Percentiles rank a stretch among this genome's conserved stretches.
These are phyloP conservation scores for Podila horticola DNA, from an alignment of 192 early-diverging fungal genomes.

Conservation along the genomic window DNA sequence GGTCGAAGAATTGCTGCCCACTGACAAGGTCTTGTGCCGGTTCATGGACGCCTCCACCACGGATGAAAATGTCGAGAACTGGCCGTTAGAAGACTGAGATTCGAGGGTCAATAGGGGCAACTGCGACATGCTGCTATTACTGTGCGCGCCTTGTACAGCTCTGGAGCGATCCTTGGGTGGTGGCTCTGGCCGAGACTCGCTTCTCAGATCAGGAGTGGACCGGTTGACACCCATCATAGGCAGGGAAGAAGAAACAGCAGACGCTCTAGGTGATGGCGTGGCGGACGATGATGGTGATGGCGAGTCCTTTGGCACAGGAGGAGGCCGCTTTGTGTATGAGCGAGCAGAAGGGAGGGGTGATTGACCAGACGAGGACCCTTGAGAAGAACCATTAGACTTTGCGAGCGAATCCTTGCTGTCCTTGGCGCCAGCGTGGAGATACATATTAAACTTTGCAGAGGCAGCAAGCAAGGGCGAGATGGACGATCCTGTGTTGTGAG, in stretches of 20 bases:
- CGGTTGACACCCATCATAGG: constrained; percentile 7
- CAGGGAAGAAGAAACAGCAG: constrained; percentile 3
- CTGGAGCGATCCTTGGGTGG: constrained; percentile 33
- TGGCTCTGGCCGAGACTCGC: constrained; percentile 24
- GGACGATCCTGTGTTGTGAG: not conserved
- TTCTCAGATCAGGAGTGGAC: constrained; percentile 5
- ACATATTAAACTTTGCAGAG: constrained; percentile 34
- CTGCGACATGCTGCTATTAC: constrained; percentile 11
- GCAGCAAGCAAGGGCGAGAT: constrained; percentile 21
- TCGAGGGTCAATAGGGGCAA: constrained; percentile 27
- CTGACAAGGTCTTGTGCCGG: constrained; percentile 14
- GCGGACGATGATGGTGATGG: not conserved
- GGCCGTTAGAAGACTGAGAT: constrained; percentile 14
- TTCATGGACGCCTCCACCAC: constrained; percentile 29
- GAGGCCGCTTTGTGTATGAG: constrained; percentile 28
- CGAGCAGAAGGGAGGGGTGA: constrained; percentile 2
- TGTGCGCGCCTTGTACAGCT: not conserved
- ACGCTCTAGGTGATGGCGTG: constrained; percentile 14
- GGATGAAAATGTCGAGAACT: constrained; percentile 2
- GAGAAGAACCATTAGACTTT: not conserved
- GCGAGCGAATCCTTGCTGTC: constrained; percentile 24
- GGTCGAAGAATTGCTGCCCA: constrained; percentile 13
- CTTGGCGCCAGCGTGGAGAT: constrained; percentile 17
- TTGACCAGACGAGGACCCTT: constrained; percentile 11
- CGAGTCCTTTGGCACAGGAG: constrained; percentile 21